A percentile compares a stretch with the other conserved stretches of the same genome.
Evolutionary conservation across 768 basidiomycete genomes (phyloP).

Genomic region (Auricularia sp.): DNA sequence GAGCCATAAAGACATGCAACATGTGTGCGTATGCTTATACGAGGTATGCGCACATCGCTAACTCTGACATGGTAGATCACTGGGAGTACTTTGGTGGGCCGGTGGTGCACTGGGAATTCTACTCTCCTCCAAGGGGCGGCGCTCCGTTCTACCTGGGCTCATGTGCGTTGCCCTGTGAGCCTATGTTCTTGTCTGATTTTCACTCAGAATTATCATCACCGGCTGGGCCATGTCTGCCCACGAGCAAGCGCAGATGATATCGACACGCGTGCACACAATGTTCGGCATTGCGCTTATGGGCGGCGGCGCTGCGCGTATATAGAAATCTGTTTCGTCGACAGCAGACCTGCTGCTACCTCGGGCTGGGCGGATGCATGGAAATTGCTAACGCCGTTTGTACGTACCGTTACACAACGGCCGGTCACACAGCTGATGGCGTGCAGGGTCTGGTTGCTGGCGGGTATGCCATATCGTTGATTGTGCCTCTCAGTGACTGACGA

Average conservation of each 20-base stretch:
- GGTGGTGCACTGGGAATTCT: slow-evolving; percentile 86
- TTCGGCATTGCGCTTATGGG: slow-evolving; percentile 84
- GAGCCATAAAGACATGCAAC: slow-evolving; percentile 93
- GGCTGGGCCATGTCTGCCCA: slow-evolving; percentile 94
- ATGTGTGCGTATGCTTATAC: slow-evolving; percentile 49
- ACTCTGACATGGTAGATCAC: slow-evolving; percentile 33
- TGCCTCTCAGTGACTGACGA: not conserved
- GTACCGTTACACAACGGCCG: slow-evolving; percentile 22
- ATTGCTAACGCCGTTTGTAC: slow-evolving; percentile 74
- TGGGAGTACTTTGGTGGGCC: slow-evolving; percentile 81
- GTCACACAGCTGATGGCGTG: not conserved
- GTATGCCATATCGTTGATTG: slow-evolving; percentile 25
- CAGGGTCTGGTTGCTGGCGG: slow-evolving; percentile 67
- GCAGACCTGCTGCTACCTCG: slow-evolving; percentile 16
- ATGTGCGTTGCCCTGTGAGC: slow-evolving; percentile 41
- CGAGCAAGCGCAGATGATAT: slow-evolving; percentile 73
- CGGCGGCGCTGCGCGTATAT: slow-evolving; percentile 73
- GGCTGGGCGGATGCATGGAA: slow-evolving; percentile 22
- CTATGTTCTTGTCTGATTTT: not conserved
- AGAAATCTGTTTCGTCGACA: slow-evolving; percentile 71
- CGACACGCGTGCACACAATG: slow-evolving; percentile 72
- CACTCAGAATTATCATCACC: slow-evolving; percentile 67
- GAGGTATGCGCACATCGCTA: too few relatives aligned
- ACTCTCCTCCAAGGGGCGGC: slow-evolving; percentile 66
- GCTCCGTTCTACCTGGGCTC: slow-evolving; percentile 69